Evolutionary conservation across 129 eudicot species (phyloP), one percentile per base, ranked within the genome.

Genomic region (Saussurea involucrata): DNA sequence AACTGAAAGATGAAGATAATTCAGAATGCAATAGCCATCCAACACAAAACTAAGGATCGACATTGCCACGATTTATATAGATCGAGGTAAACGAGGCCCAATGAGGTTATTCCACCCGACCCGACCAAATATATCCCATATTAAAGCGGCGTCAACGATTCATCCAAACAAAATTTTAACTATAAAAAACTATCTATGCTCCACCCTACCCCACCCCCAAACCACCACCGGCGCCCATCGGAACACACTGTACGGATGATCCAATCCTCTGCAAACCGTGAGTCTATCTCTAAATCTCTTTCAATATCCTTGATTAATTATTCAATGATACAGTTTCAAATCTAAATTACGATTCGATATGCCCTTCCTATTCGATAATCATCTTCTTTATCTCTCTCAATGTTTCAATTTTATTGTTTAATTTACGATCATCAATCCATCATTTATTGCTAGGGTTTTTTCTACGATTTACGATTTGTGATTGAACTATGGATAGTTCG

Each of bases 221-320:
- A 22, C 74, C 81, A 76, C 74, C 81, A 77, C 81, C 74, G 60
- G 68, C 74, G 75, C 68, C 37, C 57, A 77, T 77, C 81, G 81
- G 75, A 77, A 55, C 20, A 32, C 28, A 21, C 15, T 17, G 42
- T 68, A 77, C 75, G 29, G 69, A 40, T 78, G 66, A 71, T 78
- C 76, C 81, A 69, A 61, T 60, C 37, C 33, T 42, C 70, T 27
- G 33, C 64, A 37, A 37, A 70, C 33, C 82, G 77, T 78, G 46
- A 78, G 71, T 25, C 27, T 34, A 17, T 77, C 46, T 31, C 71
- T 6, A 67, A 29, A 21, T 73, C 18, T 58, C 21, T 37, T 5
- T 31, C 18, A 67, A 77, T 68, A 22, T 33, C 69, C 2, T 55
- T 24, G 37, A 55, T 68, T 32, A 24, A 77, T 68, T 34, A 9